A percentile compares a stretch with the other conserved stretches of the same genome.
These are phyloP conservation scores for Moesziomyces sp. DNA, from an alignment of 1,284 basidiomycete species.

Conservation along the genomic window DNA sequence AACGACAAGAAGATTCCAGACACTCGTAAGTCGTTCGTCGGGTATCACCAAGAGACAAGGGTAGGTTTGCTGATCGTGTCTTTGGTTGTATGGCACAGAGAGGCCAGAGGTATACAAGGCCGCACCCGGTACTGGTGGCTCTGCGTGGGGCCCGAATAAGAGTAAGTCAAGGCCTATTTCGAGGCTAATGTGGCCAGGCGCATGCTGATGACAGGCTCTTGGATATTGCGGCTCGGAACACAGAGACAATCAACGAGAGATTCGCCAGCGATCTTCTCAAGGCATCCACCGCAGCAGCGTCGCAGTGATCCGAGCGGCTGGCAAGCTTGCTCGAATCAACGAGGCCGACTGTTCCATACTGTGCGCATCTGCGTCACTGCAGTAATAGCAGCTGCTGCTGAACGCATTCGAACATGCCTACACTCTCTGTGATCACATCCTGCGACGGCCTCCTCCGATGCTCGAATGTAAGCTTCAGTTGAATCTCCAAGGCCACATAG, in stretches of 20 bases:
- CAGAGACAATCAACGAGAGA: conserved; percentile 42
- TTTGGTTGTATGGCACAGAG: conserved; percentile 12
- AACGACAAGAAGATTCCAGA: conserved; percentile 21
- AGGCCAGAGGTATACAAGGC: conserved; percentile 43
- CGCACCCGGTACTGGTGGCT: conserved; percentile 30
- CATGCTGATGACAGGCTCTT: neutral
- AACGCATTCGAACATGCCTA: no score
- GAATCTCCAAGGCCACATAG: no score
- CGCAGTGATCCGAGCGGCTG: neutral
- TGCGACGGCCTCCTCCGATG: no score
- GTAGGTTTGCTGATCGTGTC: neutral
- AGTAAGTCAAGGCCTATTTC: conserved; percentile 18
- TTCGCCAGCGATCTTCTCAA: conserved; percentile 39
- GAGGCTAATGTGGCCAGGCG: no score
- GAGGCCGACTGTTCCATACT: no score
- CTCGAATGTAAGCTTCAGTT: no score
- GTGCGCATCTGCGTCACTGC: no score
- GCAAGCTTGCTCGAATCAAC: no score
- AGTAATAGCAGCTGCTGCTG: no score
- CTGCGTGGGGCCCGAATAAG: conserved; percentile 49
- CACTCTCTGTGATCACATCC: no score
- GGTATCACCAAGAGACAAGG: neutral
- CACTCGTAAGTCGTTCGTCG: conserved; percentile 18
- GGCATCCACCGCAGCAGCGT: conserved; percentile 19
- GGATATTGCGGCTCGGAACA: neutral